Evolutionary conservation across 306 rosid genomes (phyloP), one percentile per base, ranked within the genome.

Genomic region (Quercus gilva): DNA sequence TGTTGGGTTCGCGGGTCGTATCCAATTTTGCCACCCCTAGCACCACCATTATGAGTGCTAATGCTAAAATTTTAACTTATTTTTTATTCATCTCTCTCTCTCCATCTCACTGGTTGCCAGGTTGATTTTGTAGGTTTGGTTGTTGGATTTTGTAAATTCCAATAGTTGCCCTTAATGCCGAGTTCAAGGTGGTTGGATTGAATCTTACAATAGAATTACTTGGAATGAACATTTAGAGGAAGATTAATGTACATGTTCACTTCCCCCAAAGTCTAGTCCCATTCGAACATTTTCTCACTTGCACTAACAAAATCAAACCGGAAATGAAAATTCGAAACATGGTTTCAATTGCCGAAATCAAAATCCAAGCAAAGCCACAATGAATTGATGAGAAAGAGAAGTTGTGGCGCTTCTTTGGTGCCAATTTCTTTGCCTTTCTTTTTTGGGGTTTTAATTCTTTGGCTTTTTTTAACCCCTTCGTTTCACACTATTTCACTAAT

Each of bases 201-300:
- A 89, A 95, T 84, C 73, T 90, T 92, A 83, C 97, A 91, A 71
- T 87, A 91, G 76, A 92, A 95, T 84, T 89, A 94, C 83, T 95
- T 95, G 15, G 92, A 74, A 78, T 74, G 85, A 76, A 95, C 88
- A 61, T 92, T 82, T 4, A 91, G 93, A 61, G 98, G 99, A 14
- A 93, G 84, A 65, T 53, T 90, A 19, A 95, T 90, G 83, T 95
- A 95, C 4, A 95, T 85, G 72, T 92, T 91, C 67, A 95, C 97
- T 82, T 95, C 99, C 14, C 93, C 99, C 15, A 95, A 87, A 59
- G 97, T 95, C 83, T 95, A 98, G 85, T 95, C 99, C 99, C 99
- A 95, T 81, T 95, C 97, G 35, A 95, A 95, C 51, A 95, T 96
- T 76, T 90, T 82, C 76, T 88, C 88, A 85, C 93, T 98, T 95